Conservation (phyloP, 306 rosid species). For the Prunus davidiana region DNA sequence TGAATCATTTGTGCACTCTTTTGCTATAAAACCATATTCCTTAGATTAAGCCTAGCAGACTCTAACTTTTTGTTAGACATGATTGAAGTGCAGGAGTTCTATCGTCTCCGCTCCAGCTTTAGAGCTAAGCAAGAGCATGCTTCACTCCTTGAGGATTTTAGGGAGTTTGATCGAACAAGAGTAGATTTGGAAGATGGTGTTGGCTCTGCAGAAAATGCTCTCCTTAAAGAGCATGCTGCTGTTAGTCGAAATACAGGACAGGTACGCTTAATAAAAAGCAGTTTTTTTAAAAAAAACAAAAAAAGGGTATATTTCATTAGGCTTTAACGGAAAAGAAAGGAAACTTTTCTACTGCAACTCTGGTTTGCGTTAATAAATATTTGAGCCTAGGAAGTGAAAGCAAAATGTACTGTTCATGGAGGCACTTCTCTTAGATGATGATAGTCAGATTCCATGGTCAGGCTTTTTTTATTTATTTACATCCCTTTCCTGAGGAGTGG, state of each 20-base stretch:
- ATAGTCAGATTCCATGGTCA: neutral
- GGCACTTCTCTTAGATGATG: neutral
- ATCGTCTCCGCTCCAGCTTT: slow-evolving; percentile 86
- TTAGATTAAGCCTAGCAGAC: slow-evolving; percentile 20
- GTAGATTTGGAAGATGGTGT: slow-evolving; percentile 82
- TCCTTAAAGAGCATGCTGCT: slow-evolving; percentile 76
- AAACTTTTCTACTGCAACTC: neutral
- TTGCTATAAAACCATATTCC: neutral
- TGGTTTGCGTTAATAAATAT: neutral
- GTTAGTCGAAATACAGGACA: slow-evolving; percentile 91
- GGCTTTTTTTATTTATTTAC: neutral
- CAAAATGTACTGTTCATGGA: neutral
- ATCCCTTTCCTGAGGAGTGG: neutral
- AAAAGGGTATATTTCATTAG: neutral
- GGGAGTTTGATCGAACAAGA: slow-evolving; percentile 91
- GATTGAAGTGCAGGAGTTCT: slow-evolving; percentile 89
- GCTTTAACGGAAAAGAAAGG: neutral
- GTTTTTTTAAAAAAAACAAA: no score
- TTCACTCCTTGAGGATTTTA: slow-evolving; percentile 92
- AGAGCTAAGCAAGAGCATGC: slow-evolving; percentile 91
- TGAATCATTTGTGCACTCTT: neutral
- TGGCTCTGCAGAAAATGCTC: slow-evolving; percentile 62
- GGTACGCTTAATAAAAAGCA: slow-evolving; percentile 37
- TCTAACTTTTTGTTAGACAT: slow-evolving; percentile 36
- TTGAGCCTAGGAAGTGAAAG: neutral